Conservation (phyloP, 768 basidiomycete genomes). For the Mycena capillaripes region DNA sequence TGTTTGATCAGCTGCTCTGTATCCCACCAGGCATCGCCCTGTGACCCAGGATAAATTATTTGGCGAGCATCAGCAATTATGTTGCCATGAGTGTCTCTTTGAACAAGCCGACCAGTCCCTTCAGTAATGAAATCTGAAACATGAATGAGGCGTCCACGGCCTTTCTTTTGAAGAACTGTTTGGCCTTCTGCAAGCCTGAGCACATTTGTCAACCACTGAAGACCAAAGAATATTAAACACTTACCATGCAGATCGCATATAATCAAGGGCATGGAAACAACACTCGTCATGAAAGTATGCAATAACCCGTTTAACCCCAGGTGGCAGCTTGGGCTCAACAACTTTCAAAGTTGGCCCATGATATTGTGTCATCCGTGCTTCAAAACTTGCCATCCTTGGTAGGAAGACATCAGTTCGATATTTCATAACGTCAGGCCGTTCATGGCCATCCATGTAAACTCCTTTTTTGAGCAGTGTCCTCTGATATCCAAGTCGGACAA, state of each 20-base stretch:
- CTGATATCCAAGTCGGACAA: constrained; percentile 50
- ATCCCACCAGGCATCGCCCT: constrained; percentile 40
- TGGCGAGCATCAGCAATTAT: constrained; percentile 34
- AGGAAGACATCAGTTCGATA: constrained; percentile 36
- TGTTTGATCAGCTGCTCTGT: constrained; percentile 38
- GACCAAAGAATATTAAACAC: neutral
- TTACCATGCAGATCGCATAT: constrained; percentile 7
- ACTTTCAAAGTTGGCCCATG: constrained; percentile 16
- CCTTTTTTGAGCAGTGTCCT: constrained; percentile 47
- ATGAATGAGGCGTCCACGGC: constrained; percentile 12
- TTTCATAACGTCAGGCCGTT: constrained; percentile 39
- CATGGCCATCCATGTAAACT: constrained; percentile 55
- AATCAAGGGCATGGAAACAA: constrained; percentile 47
- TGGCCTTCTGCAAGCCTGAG: neutral
- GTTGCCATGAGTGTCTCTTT: constrained; percentile 10
- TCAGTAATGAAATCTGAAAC: constrained; percentile 16
- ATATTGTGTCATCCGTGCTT: constrained; percentile 33
- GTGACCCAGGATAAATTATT: constrained; percentile 40
- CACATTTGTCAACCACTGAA: neutral
- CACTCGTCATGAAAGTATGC: constrained; percentile 49
- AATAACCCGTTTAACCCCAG: constrained; percentile 44
- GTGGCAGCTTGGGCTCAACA: constrained; percentile 39
- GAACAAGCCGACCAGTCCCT: constrained; percentile 24
- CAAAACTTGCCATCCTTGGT: constrained; percentile 34
- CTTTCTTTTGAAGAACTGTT: neutral